Evolutionary conservation across 371 early-diverging fungal species (phyloP), one percentile per base, ranked within the genome.

Genomic region (Fennellomyces sp.): DNA sequence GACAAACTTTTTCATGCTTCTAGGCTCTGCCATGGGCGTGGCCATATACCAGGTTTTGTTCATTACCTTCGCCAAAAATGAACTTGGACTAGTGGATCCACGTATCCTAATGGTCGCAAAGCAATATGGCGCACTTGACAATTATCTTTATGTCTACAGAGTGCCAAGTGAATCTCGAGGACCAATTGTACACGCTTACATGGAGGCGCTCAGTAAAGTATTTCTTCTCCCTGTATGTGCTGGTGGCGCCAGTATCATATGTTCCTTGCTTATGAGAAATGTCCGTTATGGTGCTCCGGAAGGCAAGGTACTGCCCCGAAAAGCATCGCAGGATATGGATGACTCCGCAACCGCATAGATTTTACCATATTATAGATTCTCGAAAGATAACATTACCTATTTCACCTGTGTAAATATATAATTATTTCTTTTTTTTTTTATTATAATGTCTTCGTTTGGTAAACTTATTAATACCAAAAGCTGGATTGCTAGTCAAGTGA

Each of bases 101-200:
- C 23, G 23, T 15, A 21, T 23, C 23, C 23, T 45, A 25, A 25
- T 45, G 23, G 17, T 29, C 8, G 78, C 75, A 33, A 41, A 45
- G 23, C 12, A 67, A 15, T 61, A 68, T 39, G 73, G 66, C 19
- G 72, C 78, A 7, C 54, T 67, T 30, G 19, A 52, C 3, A 72
- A 74, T 23, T 78, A 66, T 27, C 47, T 73, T 6, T 60, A 41
- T 21, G 66, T 78, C 13, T 55, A 58, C 5, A 35, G 58, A 2
- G 35, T 78, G 63, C 75, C 78, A 45, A 1, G 15, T 5, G 71
- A 72, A 2, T 8, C 75, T 19, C 80, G 78, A 45, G 50, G 23
- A 0, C 56, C 67, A 45, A 66, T 89, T 23, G 66, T 88, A 38
- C 63, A 78, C 41, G 75, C 77, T 0, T 58, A 58, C 31, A 58